phyloP scores from a whole-genome alignment of 2,329 filamentous ascomycete species.

The Colletotrichum magnum region DNA sequence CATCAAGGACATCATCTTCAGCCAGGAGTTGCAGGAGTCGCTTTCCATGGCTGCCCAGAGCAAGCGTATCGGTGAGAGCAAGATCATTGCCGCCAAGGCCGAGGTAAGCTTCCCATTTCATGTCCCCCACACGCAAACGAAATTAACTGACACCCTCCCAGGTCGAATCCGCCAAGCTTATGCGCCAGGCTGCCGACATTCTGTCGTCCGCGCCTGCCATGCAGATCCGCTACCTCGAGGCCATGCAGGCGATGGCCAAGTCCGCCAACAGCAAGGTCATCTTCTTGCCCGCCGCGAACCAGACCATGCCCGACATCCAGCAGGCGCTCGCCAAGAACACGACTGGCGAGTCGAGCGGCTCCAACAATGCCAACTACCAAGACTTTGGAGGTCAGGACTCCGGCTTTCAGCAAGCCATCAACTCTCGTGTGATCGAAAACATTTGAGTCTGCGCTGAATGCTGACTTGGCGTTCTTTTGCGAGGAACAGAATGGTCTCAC shows the following conservation, averaged over 20 bases:
- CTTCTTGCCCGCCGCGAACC: constrained; percentile 76
- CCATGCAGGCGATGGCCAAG: constrained; percentile 99
- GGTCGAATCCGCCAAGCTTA: constrained; percentile 95
- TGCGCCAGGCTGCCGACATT: constrained; percentile 94
- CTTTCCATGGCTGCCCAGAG: constrained; percentile 98
- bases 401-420: constrained; percentile 85
- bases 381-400: constrained; percentile 68
- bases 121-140: background rate
- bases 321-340: constrained; percentile 56
- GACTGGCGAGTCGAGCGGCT: constrained; percentile 49
- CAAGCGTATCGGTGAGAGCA: constrained; percentile 98
- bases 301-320: constrained; percentile 67
- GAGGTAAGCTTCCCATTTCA: constrained; percentile 66
- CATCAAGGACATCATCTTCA: constrained; percentile 99
- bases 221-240: constrained; percentile 98
- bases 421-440: constrained; percentile 86
- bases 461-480: constrained; percentile 38
- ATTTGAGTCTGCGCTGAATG: constrained; percentile 69
- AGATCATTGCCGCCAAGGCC: constrained; percentile 96
- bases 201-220: constrained; percentile 92
- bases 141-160: constrained; percentile 41
- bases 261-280: constrained; percentile 90
- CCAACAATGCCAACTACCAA: constrained; percentile 52
- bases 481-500: constrained; percentile 41
- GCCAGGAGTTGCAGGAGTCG: constrained; percentile 93